phyloP scores from a whole-genome alignment of 2,329 filamentous ascomycete genomes.

The Cordyceps cateniannulata region DNA sequence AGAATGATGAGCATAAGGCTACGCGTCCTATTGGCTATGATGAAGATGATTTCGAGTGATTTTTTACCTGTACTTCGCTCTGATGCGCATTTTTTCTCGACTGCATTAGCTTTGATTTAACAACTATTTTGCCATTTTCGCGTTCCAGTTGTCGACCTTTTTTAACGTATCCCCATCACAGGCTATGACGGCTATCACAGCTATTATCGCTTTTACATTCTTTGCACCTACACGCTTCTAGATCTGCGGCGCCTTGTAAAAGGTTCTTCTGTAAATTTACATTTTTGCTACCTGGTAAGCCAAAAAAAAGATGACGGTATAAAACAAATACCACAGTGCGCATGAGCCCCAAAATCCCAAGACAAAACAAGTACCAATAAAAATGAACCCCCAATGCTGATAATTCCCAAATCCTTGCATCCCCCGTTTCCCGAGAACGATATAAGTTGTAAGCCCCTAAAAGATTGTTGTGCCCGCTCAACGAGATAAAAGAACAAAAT shows the following conservation, averaged over 20 bases:
- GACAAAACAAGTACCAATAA: neutral
- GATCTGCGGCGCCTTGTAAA: too few relatives aligned
- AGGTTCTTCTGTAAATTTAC: too few relatives aligned
- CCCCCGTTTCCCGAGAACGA: neutral
- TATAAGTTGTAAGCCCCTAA: neutral
- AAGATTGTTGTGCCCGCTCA: slow-evolving; percentile 1
- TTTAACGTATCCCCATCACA: too few relatives aligned
- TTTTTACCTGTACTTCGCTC: neutral
- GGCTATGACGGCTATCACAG: too few relatives aligned
- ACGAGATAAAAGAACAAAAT: slow-evolving; percentile 6
- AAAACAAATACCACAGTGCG: neutral
- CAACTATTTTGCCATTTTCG: too few relatives aligned
- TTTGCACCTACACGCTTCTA: too few relatives aligned
- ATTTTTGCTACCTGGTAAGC: neutral
- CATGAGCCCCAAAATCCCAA: neutral
- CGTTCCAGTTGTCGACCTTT: too few relatives aligned
- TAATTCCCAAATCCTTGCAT: neutral
- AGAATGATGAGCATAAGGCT: neutral
- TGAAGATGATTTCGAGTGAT: neutral
- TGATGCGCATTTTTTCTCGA: too few relatives aligned
- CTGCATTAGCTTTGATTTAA: too few relatives aligned
- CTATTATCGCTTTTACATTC: too few relatives aligned
- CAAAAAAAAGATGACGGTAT: neutral
- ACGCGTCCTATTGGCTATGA: neutral
- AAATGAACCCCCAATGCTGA: slow-evolving; percentile 2